These are phyloP conservation scores for Sugiyamaella novakii DNA, from an alignment of 1,139 yeast species.

Conservation along the genomic window DNA sequence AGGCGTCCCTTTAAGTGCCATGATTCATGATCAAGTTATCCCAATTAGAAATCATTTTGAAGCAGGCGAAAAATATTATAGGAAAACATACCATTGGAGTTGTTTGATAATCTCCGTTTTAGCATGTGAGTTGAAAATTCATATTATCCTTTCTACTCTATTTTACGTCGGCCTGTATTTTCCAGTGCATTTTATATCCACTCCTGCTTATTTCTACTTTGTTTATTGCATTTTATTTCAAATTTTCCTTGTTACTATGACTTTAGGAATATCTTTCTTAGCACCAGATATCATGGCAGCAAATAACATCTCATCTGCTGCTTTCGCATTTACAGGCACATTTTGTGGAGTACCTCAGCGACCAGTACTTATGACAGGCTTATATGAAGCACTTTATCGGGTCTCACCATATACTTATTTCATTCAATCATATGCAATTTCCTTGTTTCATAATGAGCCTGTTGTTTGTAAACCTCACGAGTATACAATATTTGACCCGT, in stretches of 20 bases:
- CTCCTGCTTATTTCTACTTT: conserved; percentile 51
- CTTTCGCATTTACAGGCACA: conserved; percentile 52
- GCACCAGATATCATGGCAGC: conserved; percentile 53
- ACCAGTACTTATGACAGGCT: conserved; percentile 52
- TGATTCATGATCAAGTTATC: conserved; percentile 51
- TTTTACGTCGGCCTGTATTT: conserved; percentile 43
- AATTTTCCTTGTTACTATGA: conserved; percentile 51
- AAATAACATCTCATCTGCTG: conserved; percentile 49
- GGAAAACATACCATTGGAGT: conserved; percentile 63
- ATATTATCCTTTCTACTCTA: conserved; percentile 41
- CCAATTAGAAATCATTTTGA: conserved; percentile 56
- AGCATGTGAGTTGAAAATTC: conserved; percentile 46
- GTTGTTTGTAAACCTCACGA: conserved; percentile 53
- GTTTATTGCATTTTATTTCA: conserved; percentile 50
- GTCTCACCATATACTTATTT: conserved; percentile 60
- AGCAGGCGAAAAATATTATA: conserved; percentile 59
- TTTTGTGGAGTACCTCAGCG: conserved; percentile 64
- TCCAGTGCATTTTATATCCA: conserved; percentile 45
- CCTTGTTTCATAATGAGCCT: conserved; percentile 47
- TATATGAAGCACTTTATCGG: conserved; percentile 62
- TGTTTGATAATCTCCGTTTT: conserved; percentile 46
- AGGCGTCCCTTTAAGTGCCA: conserved; percentile 58
- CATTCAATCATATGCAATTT: conserved; percentile 50
- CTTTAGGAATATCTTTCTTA: conserved; percentile 49
- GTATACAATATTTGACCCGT: conserved; percentile 52